Percentiles rank a stretch among this genome's conserved stretches.
Evolutionary conservation across 1,284 basidiomycete genomes (phyloP).

Genomic region (Sanghuangporus sanghuang): DNA sequence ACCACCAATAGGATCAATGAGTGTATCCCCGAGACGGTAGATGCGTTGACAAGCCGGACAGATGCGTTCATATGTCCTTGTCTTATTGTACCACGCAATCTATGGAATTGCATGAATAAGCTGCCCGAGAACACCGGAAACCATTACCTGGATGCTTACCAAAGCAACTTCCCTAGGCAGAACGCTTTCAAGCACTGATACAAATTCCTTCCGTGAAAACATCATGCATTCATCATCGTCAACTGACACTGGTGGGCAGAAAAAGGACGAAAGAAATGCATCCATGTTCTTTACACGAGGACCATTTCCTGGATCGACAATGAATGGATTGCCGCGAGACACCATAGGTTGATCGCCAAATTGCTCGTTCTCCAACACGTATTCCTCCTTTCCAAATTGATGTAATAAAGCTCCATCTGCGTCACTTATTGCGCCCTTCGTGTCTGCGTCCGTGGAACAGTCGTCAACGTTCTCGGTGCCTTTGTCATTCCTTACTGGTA

Average conservation of each 20-base stretch:
- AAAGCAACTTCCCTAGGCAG: slow-evolving; percentile 66
- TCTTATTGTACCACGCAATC: slow-evolving; percentile 84
- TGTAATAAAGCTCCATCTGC: neutral
- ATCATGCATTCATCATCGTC: slow-evolving; percentile 63
- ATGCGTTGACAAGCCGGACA: slow-evolving; percentile 72
- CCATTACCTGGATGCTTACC: slow-evolving; percentile 36
- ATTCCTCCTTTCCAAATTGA: neutral
- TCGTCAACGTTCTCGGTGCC: slow-evolving; percentile 5
- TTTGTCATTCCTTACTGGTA: slow-evolving; percentile 1
- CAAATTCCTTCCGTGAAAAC: slow-evolving; percentile 65
- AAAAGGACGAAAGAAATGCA: slow-evolving; percentile 56
- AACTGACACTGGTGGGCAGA: slow-evolving; percentile 56
- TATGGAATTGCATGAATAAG: slow-evolving; percentile 24
- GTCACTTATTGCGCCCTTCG: neutral
- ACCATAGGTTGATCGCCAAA: neutral
- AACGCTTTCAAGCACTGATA: slow-evolving; percentile 63
- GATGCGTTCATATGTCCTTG: slow-evolving; percentile 56
- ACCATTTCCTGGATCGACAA: slow-evolving; percentile 71
- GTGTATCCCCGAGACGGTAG: slow-evolving; percentile 59
- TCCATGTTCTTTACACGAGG: slow-evolving; percentile 60
- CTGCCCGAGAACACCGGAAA: neutral
- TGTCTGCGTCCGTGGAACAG: neutral
- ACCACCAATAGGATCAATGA: slow-evolving; percentile 43
- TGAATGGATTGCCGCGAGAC: slow-evolving; percentile 42
- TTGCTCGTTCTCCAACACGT: neutral